Base-by-base conservation (phyloP, 1,284 basidiomycete genomes). In the Xerocomus minutiporus region DNA sequence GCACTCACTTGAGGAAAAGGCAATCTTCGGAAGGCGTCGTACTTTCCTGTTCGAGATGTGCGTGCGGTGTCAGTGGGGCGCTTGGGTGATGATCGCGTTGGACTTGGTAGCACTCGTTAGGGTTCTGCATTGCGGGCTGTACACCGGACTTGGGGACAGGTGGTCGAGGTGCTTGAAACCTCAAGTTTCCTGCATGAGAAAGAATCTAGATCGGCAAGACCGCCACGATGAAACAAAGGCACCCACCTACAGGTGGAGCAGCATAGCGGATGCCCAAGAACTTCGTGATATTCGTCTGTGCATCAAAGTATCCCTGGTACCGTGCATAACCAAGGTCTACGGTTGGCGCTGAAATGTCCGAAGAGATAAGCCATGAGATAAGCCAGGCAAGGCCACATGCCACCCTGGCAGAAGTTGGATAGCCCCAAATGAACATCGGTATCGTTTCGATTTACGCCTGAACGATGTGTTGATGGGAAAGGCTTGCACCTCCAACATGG, bases 1-100 rank as follows among this genome's bases (percentile, higher is more conserved):
- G 39, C 34, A 53, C 59, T 62, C 39, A 60, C 61, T 62, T 62
- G 28, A 61, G 55, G 34, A 62, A 61, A 26, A 61, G 43, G n/a
- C 61, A 61, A 52, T 62, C 59, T 40, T 61, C 61, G 5, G 55
- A 62, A 32, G 42, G 25, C 25, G 48, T 47, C 7, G 28, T 25
- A 17, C 23, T 48, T 23, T 46, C 48, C 35, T 50, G 58, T 46
- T 48, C 46, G 9, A 35, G 20, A 9, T 43, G 1, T 26, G 28
- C 39, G 7, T 47, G 46, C 1, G 48, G 11, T 15, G 48, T 20
- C 9, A 49, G 34, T 1, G 13, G 23, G 0, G 15, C 26, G 8
- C 23, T 47, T 13, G 11, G n/a, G 20, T 20, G 20, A 17, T 25
- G 49, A 42, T 54, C 50, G 0, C 0, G 1, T 6, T 3, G 1